Evolutionary conservation across 2,329 filamentous ascomycete species (phyloP).

Genomic region (Ambrosiella xylebori): DNA sequence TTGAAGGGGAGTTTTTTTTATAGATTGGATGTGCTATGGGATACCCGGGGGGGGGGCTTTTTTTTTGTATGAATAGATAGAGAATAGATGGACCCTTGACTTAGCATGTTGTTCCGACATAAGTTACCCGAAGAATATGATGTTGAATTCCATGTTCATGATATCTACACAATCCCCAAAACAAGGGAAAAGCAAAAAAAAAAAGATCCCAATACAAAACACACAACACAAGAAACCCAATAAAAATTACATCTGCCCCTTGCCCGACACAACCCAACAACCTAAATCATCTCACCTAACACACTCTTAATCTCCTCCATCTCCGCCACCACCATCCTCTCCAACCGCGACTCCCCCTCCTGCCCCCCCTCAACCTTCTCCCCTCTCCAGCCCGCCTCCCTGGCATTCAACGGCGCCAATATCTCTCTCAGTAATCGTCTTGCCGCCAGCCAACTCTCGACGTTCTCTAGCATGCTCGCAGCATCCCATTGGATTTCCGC

Average conservation of each 20-base stretch:
- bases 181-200: background rate
- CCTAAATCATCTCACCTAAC: conserved; percentile 33
- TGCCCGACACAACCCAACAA: background rate
- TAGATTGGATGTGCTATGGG: background rate
- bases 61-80: background rate
- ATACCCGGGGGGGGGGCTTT: background rate
- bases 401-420: conserved; percentile 53
- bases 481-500: conserved; percentile 60
- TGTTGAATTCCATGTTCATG: background rate
- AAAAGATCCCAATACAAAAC: conserved; percentile 4
- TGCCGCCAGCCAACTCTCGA: conserved; percentile 63
- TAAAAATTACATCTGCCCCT: background rate
- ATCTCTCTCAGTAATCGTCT: conserved; percentile 52
- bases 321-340: conserved; percentile 58
- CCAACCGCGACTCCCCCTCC: conserved; percentile 44
- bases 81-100: background rate
- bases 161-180: background rate
- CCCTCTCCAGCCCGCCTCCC: conserved; percentile 48
- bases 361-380: conserved; percentile 19
- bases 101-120: too few relatives aligned
- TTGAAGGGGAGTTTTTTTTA: background rate
- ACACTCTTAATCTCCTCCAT: conserved; percentile 43
- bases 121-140: background rate
- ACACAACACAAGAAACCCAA: conserved; percentile 2
- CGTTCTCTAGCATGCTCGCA: conserved; percentile 55